A percentile compares a stretch with the other conserved stretches of the same genome.
Conservation (phyloP, 305 asterid genomes). For the Striga hermonthica region DNA sequence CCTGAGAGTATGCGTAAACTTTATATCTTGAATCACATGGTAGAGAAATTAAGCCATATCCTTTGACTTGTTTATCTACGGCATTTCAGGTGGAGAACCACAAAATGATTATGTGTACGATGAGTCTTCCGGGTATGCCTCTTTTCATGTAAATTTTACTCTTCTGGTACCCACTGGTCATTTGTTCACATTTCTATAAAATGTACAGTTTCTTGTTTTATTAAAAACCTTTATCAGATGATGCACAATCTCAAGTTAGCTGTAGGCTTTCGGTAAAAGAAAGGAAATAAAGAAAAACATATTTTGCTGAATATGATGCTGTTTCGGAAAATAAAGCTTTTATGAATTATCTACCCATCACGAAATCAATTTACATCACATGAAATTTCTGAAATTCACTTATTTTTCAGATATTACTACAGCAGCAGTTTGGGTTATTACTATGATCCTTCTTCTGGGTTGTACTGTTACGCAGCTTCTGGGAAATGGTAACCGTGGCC, state of each 20-base stretch:
- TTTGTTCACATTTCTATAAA: neutral
- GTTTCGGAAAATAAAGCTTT: neutral
- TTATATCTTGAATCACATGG: slow-evolving; percentile 27
- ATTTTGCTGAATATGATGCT: neutral
- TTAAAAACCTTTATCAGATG: neutral
- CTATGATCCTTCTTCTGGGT: slow-evolving; percentile 86
- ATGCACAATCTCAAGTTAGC: neutral
- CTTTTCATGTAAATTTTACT: slow-evolving; percentile 20
- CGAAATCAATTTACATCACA: neutral
- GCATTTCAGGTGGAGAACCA: slow-evolving; percentile 56
- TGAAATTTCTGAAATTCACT: slow-evolving; percentile 19
- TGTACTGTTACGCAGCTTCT: slow-evolving; percentile 78
- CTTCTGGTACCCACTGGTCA: neutral
- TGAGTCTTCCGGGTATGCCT: slow-evolving; percentile 76
- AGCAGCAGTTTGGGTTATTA: slow-evolving; percentile 87
- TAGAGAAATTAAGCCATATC: slow-evolving; percentile 25
- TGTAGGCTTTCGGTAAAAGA: neutral
- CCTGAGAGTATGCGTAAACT: slow-evolving; percentile 44
- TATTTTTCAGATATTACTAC: slow-evolving; percentile 73
- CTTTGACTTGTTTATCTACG: slow-evolving; percentile 28
- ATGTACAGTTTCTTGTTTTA: slow-evolving; percentile 15
- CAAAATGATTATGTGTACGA: slow-evolving; percentile 74
- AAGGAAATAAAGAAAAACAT: neutral
- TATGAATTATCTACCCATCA: slow-evolving; percentile 1
- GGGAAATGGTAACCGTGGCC: slow-evolving; percentile 68